Evolutionary conservation across 768 basidiomycete species (phyloP).

Genomic region (Baorangia bicolor): DNA sequence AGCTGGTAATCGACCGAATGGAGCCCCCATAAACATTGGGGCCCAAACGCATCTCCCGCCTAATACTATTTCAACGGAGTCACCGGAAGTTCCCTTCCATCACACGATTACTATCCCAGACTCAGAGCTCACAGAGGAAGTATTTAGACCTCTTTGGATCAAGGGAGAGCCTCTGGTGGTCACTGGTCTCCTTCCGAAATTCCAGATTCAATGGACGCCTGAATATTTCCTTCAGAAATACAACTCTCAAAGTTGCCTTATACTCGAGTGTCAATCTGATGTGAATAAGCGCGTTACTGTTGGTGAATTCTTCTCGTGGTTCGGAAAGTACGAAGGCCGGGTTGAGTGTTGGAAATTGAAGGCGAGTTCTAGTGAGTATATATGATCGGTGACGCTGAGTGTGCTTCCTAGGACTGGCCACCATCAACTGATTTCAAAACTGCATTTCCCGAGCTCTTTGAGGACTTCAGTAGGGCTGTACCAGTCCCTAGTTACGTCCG

Average conservation of each 20-base stretch:
- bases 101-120: constrained; percentile 46
- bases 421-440: constrained; percentile 80
- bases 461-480: constrained; percentile 79
- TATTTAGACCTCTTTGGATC: constrained; percentile 71
- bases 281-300: constrained; percentile 62
- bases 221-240: constrained; percentile 74
- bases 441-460: constrained; percentile 80
- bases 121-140: constrained; percentile 50
- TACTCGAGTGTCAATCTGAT: constrained; percentile 83
- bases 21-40: background rate
- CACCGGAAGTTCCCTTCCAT: constrained; percentile 44
- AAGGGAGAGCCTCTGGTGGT: constrained; percentile 79
- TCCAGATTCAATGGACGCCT: constrained; percentile 77
- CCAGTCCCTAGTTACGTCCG: constrained; percentile 91
- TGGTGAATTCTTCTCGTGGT: constrained; percentile 74
- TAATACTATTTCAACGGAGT: constrained; percentile 8
- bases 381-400: constrained; percentile 4
- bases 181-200: constrained; percentile 57
- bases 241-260: constrained; percentile 59
- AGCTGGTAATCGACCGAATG: constrained; percentile 8
- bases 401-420: constrained; percentile 78
- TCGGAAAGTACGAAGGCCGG: constrained; percentile 65
- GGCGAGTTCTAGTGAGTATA: constrained; percentile 38
- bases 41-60: constrained; percentile 4
- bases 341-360: constrained; percentile 73